Conservation (phyloP, 2,329 filamentous ascomycete species). For the Penicillium rolfsii region DNA sequence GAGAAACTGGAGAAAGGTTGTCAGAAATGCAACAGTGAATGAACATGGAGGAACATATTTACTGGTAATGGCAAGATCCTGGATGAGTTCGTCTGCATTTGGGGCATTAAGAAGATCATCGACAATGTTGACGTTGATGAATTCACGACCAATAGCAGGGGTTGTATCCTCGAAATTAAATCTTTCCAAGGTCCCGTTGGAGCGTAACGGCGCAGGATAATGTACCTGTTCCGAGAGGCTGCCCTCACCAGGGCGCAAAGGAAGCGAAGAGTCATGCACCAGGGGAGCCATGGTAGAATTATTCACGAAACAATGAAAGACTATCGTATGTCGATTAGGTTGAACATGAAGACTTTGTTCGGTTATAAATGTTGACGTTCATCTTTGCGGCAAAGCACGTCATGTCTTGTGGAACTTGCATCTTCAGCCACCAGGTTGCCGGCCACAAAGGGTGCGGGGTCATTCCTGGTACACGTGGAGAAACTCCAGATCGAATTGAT, state of each 20-base stretch:
- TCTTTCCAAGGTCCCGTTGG: slow-evolving; percentile 44
- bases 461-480: neutral
- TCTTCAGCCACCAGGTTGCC: neutral
- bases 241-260: slow-evolving; percentile 13
- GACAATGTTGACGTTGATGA: slow-evolving; percentile 43
- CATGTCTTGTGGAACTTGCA: neutral
- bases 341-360: neutral
- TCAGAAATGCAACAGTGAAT: neutral
- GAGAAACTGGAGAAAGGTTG: slow-evolving; percentile 57
- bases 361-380: neutral
- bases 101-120: slow-evolving; percentile 61
- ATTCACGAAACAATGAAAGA: neutral
- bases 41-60: slow-evolving; percentile 23
- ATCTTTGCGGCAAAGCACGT: neutral
- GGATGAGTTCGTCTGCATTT: slow-evolving; percentile 65
- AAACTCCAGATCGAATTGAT: neutral
- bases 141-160: slow-evolving; percentile 48
- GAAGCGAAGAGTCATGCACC: slow-evolving; percentile 10
- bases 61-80: slow-evolving; percentile 71
- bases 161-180: slow-evolving; percentile 50
- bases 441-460: neutral
- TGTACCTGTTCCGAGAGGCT: slow-evolving; percentile 1
- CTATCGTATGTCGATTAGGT: neutral
- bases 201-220: slow-evolving; percentile 33
- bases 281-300: slow-evolving; percentile 13